These are phyloP conservation scores for Globisporangium takayamanum DNA, from an alignment of 352 stramenopile genomes.

Conservation along the genomic window DNA sequence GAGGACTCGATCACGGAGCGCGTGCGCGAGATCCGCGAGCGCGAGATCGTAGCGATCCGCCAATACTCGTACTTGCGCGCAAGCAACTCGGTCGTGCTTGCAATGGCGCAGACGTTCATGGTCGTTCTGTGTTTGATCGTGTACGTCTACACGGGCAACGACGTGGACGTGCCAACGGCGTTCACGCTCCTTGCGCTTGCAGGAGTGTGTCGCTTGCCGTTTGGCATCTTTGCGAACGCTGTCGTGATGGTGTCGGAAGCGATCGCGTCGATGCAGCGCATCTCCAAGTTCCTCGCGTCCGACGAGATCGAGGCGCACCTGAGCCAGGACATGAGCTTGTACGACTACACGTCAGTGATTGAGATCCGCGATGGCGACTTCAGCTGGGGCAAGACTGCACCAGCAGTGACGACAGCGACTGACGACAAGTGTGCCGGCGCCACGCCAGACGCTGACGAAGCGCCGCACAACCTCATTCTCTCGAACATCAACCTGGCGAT, in stretches of 20 bases:
- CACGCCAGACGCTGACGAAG: not conserved
- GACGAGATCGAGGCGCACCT: slow-evolving; percentile 24
- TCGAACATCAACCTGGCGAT: slow-evolving; percentile 35
- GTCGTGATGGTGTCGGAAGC: slow-evolving; percentile 23
- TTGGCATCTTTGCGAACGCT: slow-evolving; percentile 29
- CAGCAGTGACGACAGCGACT: not conserved
- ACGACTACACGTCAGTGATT: slow-evolving; percentile 11
- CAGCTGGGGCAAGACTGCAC: slow-evolving; percentile 13
- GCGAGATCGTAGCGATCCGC: slow-evolving; percentile 25
- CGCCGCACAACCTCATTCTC: slow-evolving; percentile 1
- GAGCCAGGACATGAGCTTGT: slow-evolving; percentile 1
- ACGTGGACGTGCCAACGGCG: slow-evolving; percentile 14
- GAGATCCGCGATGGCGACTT: slow-evolving; percentile 30
- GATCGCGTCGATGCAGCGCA: slow-evolving; percentile 23
- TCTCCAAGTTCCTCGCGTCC: slow-evolving; percentile 20
- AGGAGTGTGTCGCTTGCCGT: slow-evolving; percentile 27
- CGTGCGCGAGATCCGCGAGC: slow-evolving; percentile 30
- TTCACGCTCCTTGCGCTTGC: slow-evolving; percentile 33
- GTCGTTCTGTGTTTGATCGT: slow-evolving; percentile 18
- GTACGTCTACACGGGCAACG: slow-evolving; percentile 19
- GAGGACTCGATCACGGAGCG: slow-evolving; percentile 32
- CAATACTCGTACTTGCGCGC: slow-evolving; percentile 28
- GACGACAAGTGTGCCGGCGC: slow-evolving; percentile 1
- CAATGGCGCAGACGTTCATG: slow-evolving; percentile 16
- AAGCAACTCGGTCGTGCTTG: slow-evolving; percentile 20